Base-by-base conservation (phyloP, 2,329 filamentous ascomycete genomes). In the Cladobotryum protrusum region DNA sequence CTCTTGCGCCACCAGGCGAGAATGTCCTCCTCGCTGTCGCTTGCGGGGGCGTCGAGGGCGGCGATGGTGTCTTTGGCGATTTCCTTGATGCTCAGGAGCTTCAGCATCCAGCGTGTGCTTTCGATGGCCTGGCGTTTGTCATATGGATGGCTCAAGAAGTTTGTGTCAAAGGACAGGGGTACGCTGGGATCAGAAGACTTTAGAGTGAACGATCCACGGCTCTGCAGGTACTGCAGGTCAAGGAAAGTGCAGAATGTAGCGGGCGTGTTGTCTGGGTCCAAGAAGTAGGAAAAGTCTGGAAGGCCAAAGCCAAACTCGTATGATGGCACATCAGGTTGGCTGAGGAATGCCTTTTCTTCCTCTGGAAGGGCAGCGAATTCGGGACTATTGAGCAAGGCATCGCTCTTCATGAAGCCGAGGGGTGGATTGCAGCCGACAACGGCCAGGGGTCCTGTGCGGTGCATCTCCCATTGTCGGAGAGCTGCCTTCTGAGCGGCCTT, bases 1-100 rank as follows among this genome's bases (percentile, higher is more conserved):
- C 62, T 72, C 24, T 72, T 61, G 47, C 62, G 66, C 71, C 71
- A 79, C 56, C 71, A 67, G 2, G 56, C 62, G 8, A 72, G 59
- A 12, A 85, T 66, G 50, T 82, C 78, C 45, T 79, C 77, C 24
- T 82, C 79, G 0, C 69, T 72, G 0, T 73, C 70, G 12, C 71
- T 71, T 13, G 67, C 57, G 0, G 79, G 77, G 1, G 62, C 72
- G 1, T 67, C 61, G 17, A 78, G 54, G 42, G 67, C 63, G 1
- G 59, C 60, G 0, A 75, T 59, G 1, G 67, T 74, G 48, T 76
- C 67, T 50, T 73, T 73, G 4, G 67, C 64, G 52, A 74, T 75
- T 1, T 63, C 61, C 2, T 72, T 69, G n/a, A 45, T 45, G n/a
- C 70, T 65, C 1, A 71, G 60, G 14, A 79, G 57, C 2, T 64